Base-by-base conservation (phyloP, 257 asterid species). In the Petunia secreta region DNA sequence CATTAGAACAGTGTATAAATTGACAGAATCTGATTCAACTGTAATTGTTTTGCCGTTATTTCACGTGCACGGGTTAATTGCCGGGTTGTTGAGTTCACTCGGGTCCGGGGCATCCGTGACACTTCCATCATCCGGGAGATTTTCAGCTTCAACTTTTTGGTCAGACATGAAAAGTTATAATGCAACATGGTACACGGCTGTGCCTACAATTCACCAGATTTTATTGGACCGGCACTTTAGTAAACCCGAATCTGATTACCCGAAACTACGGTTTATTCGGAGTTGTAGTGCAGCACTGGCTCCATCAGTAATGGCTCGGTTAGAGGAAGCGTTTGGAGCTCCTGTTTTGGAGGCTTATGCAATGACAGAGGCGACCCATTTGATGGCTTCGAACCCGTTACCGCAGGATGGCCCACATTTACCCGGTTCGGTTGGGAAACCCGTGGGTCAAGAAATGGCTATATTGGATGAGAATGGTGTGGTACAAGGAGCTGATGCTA, bases 281-380 rank as follows among this genome's bases (percentile, higher is more conserved):
- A 96, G 99, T 91, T 96, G 99, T 82, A 96, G 99, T 63, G 98
- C 99, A 0, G 92, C 99, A 2, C 75, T 96, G 87, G 99, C 99
- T 15, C 99, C 99, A 3, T 85, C 91, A 2, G 89, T 96, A 16
- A 58, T 96, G 84, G 91, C 86, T 64, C 87, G 98, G 82, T 83
- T 96, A 4, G 99, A 96, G 86, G 98, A 96, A 86, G 90, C 98
- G 1, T 96, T 96, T 67, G 84, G 59, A 4, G 97, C 97, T 4
- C 97, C 98, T 5, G 98, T 92, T 34, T 80, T 94, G 84, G 98
- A 94, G 89, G 97, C 98, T 0, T 94, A 94, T 66, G 98, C 98
- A 2, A 94, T 94, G 98, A 94, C 98, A 1, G 98, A 94, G 84
- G 98, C 98, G 1, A 83, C 93, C 3, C 98, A 94, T 85, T 83